Conservation (phyloP, 192 early-diverging fungal species). For the Kappamyces sp. region DNA sequence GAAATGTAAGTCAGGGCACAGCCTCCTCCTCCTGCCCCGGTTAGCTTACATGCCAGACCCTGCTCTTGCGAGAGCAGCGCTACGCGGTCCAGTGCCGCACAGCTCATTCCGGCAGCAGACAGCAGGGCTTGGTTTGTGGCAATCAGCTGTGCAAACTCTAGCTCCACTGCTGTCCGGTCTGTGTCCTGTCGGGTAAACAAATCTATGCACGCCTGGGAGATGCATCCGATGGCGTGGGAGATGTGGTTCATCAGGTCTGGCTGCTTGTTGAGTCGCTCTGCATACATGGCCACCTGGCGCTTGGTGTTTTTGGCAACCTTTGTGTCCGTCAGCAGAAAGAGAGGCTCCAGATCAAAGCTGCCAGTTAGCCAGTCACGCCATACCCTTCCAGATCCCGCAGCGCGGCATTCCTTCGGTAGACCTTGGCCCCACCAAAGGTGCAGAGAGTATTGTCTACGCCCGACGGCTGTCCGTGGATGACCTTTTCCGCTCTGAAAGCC, state of each 20-base stretch:
- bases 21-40: constrained; percentile 96
- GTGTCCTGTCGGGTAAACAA: background rate
- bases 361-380: constrained; percentile 14
- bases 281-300: constrained; percentile 74
- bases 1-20: constrained; percentile 68
- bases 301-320: constrained; percentile 84
- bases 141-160: constrained; percentile 53
- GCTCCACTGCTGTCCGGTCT: background rate
- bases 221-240: constrained; percentile 21
- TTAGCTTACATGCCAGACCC: constrained; percentile 78
- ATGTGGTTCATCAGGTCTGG: constrained; percentile 21
- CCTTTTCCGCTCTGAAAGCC: constrained; percentile 87
- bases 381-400: constrained; percentile 47
- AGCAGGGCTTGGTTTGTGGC: constrained; percentile 82
- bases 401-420: constrained; percentile 57
- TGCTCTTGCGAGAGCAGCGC: constrained; percentile 54
- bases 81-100: constrained; percentile 75
- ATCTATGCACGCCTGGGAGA: constrained; percentile 10
- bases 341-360: constrained; percentile 30
- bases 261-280: constrained; percentile 28
- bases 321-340: constrained; percentile 86
- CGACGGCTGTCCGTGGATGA: constrained; percentile 91
- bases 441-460: constrained; percentile 92
- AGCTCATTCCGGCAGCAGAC: constrained; percentile 72
- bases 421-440: constrained; percentile 79